Conservation (phyloP, 2,329 filamentous ascomycete species). For the Colletotrichum truncatum region DNA sequence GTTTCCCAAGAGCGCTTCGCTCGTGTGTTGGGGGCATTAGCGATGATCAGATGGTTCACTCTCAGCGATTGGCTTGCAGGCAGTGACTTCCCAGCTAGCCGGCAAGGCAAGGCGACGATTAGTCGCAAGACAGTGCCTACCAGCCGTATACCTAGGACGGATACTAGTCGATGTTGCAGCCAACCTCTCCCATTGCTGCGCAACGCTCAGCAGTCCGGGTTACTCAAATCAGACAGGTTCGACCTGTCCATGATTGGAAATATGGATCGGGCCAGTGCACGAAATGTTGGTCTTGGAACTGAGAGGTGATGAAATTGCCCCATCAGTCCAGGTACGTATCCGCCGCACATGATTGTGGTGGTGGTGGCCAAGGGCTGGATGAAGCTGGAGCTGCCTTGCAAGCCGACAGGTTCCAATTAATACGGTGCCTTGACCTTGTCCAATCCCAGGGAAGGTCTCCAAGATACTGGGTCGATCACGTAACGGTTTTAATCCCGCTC, state of each 20-base stretch:
- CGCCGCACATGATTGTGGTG: constrained; percentile 4
- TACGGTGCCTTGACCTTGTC: constrained; percentile 14
- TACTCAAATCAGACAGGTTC: constrained; percentile 10
- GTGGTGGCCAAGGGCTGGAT: not conserved
- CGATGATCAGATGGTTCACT: constrained; percentile 8
- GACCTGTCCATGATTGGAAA: constrained; percentile 5
- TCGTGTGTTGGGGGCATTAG: not conserved
- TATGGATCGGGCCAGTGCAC: constrained; percentile 16
- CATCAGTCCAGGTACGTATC: not conserved
- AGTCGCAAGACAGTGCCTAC: constrained; percentile 2
- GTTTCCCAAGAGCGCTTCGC: not conserved
- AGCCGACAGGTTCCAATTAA: constrained; percentile 7
- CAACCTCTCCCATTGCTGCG: not conserved
- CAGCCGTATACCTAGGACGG: not conserved
- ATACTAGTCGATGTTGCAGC: not conserved
- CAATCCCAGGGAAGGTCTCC: constrained; percentile 11
- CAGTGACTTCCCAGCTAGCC: constrained; percentile 12
- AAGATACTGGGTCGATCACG: constrained; percentile 30
- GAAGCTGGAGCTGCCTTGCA: not conserved
- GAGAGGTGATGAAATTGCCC: constrained; percentile 25
- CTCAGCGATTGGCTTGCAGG: constrained; percentile 8
- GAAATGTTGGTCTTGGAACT: not conserved
- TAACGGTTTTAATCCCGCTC: constrained; percentile 26
- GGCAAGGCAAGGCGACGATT: constrained; percentile 12
- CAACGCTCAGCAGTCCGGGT: not conserved